Conservation (phyloP, 2,329 filamentous ascomycete species). For the Aspergillus cejpii region DNA sequence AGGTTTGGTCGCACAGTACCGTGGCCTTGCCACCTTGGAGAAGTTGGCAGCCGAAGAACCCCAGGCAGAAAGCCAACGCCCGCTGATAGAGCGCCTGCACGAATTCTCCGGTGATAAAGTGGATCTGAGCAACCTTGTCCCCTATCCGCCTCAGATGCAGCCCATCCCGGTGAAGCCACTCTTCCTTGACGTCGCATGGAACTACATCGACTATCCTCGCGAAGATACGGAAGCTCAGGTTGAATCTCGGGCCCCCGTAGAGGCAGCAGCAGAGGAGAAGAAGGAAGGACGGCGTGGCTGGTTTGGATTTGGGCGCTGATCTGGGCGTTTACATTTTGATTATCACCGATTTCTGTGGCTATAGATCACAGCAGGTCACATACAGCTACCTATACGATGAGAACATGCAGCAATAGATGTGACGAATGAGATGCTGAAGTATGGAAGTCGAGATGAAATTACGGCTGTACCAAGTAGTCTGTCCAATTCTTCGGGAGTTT, state of each 20-base stretch:
- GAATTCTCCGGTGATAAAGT: slow-evolving; percentile 66
- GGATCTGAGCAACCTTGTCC: slow-evolving; percentile 72
- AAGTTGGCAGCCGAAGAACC: slow-evolving; percentile 50
- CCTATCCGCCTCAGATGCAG: slow-evolving; percentile 76
- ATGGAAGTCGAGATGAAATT: slow-evolving; percentile 2
- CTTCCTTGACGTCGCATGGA: slow-evolving; percentile 95
- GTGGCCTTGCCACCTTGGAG: slow-evolving; percentile 77
- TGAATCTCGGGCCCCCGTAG: slow-evolving; percentile 23
- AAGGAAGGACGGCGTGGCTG: slow-evolving; percentile 62
- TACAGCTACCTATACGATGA: background rate
- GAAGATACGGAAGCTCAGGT: slow-evolving; percentile 36
- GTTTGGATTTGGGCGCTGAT: slow-evolving; percentile 61
- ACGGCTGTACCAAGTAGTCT: background rate
- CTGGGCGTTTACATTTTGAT: background rate
- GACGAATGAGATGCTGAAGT: background rate
- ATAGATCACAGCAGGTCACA: background rate
- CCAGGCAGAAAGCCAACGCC: slow-evolving; percentile 42
- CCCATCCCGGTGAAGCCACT: slow-evolving; percentile 87
- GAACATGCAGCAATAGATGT: background rate
- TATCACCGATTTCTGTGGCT: background rate
- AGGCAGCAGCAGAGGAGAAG: slow-evolving; percentile 34
- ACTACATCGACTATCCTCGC: slow-evolving; percentile 88
- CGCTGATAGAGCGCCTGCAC: slow-evolving; percentile 67
- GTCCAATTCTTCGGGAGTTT: too few relatives aligned
- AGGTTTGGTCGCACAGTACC: slow-evolving; percentile 69